Conservation (phyloP, 2,329 filamentous ascomycete species). For the Hymenoscyphus occultus region DNA sequence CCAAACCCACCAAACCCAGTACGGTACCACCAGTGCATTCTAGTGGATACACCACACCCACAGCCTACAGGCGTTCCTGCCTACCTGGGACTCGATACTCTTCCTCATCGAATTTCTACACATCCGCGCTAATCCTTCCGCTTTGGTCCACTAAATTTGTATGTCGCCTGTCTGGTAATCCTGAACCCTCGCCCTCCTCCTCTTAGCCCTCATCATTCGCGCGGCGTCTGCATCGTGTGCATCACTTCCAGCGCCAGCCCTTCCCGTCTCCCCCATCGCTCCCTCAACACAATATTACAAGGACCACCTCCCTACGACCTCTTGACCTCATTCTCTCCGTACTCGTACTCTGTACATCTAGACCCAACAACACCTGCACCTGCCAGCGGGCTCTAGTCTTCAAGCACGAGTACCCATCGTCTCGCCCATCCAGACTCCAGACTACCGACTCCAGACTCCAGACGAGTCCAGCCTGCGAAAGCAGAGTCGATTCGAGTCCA, state of each 20-base stretch:
- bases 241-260: background rate
- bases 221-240: background rate
- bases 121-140: constrained; percentile 1
- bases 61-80: background rate
- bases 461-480: too few species aligned
- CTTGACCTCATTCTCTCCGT: background rate
- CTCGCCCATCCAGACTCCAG: too few species aligned
- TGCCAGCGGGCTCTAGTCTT: background rate
- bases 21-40: too few species aligned
- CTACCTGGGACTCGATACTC: background rate
- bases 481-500: too few species aligned
- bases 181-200: background rate
- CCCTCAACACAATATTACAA: constrained; percentile 1
- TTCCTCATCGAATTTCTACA: background rate
- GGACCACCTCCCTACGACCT: background rate
- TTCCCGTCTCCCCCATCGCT: background rate
- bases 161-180: background rate
- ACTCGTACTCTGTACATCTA: background rate
- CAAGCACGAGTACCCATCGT: background rate
- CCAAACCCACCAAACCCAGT: too few species aligned
- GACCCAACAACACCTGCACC: background rate
- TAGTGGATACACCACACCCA: too few species aligned
- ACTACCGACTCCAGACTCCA: too few species aligned
- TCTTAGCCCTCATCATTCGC: background rate
- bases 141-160: background rate